phyloP scores from a whole-genome alignment of 495 filamentous ascomycete species.

The Jackrogersella minutella region DNA sequence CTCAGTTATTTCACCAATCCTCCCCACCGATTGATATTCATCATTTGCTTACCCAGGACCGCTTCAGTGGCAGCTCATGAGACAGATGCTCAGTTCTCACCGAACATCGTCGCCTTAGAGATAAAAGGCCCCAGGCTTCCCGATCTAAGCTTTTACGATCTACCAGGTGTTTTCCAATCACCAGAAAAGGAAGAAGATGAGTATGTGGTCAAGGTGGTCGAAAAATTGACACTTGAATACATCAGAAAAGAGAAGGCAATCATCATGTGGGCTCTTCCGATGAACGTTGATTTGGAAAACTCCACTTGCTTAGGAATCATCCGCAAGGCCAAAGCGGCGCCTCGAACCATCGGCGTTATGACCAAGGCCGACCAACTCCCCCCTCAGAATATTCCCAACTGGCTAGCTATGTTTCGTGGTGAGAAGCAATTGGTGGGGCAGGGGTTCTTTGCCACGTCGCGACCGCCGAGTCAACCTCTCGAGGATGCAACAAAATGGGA shows the following conservation, averaged over 20 bases:
- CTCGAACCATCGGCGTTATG: slow-evolving; percentile 75
- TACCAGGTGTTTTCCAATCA: slow-evolving; percentile 80
- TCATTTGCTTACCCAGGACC: slow-evolving; percentile 4
- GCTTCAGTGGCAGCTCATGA: slow-evolving; percentile 41
- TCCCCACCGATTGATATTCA: neutral
- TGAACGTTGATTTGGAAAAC: slow-evolving; percentile 76
- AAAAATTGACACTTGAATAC: slow-evolving; percentile 72
- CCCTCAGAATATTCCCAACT: slow-evolving; percentile 60
- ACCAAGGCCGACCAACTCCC: slow-evolving; percentile 79
- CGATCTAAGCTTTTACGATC: slow-evolving; percentile 78
- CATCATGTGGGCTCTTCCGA: slow-evolving; percentile 75
- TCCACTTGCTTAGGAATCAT: slow-evolving; percentile 74
- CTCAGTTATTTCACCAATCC: neutral
- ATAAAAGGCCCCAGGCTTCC: slow-evolving; percentile 74
- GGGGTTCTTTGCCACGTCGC: slow-evolving; percentile 70
- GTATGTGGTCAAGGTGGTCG: slow-evolving; percentile 71
- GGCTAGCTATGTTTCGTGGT: slow-evolving; percentile 66
- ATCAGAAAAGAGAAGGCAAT: slow-evolving; percentile 70
- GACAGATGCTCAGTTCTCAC: slow-evolving; percentile 71
- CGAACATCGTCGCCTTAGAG: slow-evolving; percentile 77
- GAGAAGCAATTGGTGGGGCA: slow-evolving; percentile 64
- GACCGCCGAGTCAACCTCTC: slow-evolving; percentile 54
- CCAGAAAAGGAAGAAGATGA: slow-evolving; percentile 65
- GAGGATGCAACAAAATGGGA: slow-evolving; percentile 65
- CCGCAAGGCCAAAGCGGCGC: slow-evolving; percentile 61